Percentiles rank a stretch among this genome's conserved stretches.
phyloP scores from a whole-genome alignment of 176 grass and related monocot genomes.

The Rhynchospora tenuis region DNA sequence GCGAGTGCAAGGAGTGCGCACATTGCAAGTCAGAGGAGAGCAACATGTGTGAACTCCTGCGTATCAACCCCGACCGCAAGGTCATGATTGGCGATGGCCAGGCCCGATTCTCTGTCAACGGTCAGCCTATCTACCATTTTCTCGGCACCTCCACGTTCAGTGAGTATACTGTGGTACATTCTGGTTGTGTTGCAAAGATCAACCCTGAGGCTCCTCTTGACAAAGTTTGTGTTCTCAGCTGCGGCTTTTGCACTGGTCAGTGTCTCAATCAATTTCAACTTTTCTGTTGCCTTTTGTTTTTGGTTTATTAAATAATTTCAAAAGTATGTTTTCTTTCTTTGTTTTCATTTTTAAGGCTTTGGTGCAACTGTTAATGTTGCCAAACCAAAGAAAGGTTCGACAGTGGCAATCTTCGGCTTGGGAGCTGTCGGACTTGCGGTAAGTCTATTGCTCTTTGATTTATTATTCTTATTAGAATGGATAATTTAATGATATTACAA shows the following conservation, averaged over 20 bases:
- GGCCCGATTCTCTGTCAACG: constrained; percentile 54
- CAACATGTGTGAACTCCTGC: constrained; percentile 85
- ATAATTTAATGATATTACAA: no score
- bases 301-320: neutral
- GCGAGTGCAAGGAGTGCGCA: constrained; percentile 77
- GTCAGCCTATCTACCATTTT: constrained; percentile 75
- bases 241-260: constrained; percentile 72
- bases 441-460: constrained; percentile 22
- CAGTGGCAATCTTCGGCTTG: constrained; percentile 66
- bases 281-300: neutral
- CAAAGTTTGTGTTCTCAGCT: constrained; percentile 83
- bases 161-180: constrained; percentile 84
- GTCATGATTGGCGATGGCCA: constrained; percentile 64
- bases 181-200: constrained; percentile 63
- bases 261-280: neutral
- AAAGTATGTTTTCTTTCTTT: neutral
- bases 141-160: constrained; percentile 81
- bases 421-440: constrained; percentile 85
- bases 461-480: neutral
- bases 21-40: constrained; percentile 86
- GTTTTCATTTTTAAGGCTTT: constrained; percentile 31
- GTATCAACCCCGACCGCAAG: constrained; percentile 65
- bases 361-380: constrained; percentile 79
- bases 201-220: constrained; percentile 60
- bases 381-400: constrained; percentile 59